Base-by-base conservation (phyloP, 2,329 filamentous ascomycete species). In the Aspergillus ibericus region DNA sequence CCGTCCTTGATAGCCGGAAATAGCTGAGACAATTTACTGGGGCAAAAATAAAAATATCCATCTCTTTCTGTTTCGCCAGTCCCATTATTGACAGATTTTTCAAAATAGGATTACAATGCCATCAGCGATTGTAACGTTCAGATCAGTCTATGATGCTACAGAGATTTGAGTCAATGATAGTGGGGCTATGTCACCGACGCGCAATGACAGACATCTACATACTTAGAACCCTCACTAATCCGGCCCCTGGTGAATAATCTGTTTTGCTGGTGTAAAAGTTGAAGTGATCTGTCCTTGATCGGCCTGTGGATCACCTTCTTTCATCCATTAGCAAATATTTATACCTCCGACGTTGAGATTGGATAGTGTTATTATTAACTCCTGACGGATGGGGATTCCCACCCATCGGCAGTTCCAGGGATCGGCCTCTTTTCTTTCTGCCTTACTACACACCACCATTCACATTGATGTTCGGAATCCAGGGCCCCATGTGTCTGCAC, bases 371-470 rank as follows among this genome's bases (percentile, higher is more conserved):
- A 18, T 53, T 15, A 34, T 13, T 32, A 25, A 53, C 50, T 42
- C 50, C 12, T 48, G 46, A 46, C 46, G 46, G 54, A 56, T 51
- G 46, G 36, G 20, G n/a, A 56, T 51, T 42, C 38, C 54, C 46
- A 51, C 54, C 54, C 54, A 13, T 12, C 44, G 7, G n/a, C n/a
- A n/a, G 42, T 53, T 38, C 54, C 35, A 54, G 38, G 58, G 40
- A 57, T 56, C 54, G 40, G 29, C 47, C 46, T 51, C 40, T 25
- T 47, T 27, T 15, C 20, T 49, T 56, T 51, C 44, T 34, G 35
- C 44, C 44, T 34, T 42, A 44, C 50, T 25, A 38, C 34, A 35
- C 32, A 42, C 36, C 36, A 38, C 22, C 27, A 40, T 38, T 20
- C 22, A 15, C 27, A 27, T n/a, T 22, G 40, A 29, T 22, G n/a